Conservation (phyloP, 1,139 yeast genomes). For the Meyerozyma carpophila region DNA sequence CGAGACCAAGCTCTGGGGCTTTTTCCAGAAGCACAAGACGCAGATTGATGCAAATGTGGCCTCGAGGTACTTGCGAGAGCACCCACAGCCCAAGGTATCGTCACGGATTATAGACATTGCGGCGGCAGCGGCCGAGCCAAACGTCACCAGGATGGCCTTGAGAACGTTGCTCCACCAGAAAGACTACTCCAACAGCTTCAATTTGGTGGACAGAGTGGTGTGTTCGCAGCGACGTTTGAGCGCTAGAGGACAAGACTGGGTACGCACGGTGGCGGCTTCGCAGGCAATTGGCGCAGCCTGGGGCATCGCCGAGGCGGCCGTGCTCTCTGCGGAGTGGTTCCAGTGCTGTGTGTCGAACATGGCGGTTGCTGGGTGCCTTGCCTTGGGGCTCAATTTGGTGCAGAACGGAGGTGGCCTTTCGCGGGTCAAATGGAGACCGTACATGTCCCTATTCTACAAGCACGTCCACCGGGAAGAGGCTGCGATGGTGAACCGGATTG, state of each 20-base stretch:
- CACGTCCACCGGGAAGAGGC: slow-evolving; percentile 25
- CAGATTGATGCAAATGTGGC: slow-evolving; percentile 8
- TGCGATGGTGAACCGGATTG: slow-evolving; percentile 23
- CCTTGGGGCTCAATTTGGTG: not conserved
- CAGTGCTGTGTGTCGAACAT: not conserved
- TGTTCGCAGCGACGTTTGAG: not conserved
- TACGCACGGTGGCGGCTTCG: not conserved
- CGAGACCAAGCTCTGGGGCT: slow-evolving; percentile 15
- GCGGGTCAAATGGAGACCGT: slow-evolving; percentile 32
- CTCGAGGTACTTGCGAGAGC: slow-evolving; percentile 15
- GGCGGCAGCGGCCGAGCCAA: slow-evolving; percentile 6
- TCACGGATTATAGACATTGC: slow-evolving; percentile 13
- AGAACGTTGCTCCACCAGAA: slow-evolving; percentile 20
- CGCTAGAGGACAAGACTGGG: not conserved
- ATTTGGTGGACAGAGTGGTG: slow-evolving; percentile 19
- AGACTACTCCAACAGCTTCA: slow-evolving; percentile 31
- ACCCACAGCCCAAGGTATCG: slow-evolving; percentile 19
- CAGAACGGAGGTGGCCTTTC: not conserved
- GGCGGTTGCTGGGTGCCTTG: not conserved
- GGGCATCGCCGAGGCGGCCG: not conserved
- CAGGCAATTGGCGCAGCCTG: not conserved
- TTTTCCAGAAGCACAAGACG: slow-evolving; percentile 9
- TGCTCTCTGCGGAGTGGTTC: not conserved
- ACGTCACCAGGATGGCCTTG: slow-evolving; percentile 14
- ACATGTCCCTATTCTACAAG: slow-evolving; percentile 18